Base-by-base conservation (phyloP, 495 filamentous ascomycete genomes). In the Penicillium coprophilum region DNA sequence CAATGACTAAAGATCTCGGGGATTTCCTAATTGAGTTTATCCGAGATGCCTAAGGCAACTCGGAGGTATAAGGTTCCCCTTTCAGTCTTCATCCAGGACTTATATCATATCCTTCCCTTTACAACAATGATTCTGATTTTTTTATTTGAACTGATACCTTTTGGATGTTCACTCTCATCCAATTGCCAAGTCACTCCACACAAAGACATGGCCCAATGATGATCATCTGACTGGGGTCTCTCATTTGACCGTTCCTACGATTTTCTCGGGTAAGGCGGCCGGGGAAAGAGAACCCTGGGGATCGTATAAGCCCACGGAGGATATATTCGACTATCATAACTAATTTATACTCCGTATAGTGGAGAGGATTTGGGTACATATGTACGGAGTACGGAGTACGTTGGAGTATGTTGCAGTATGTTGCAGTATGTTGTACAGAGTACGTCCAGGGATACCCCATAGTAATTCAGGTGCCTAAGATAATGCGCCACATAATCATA, bases 401-500 rank as follows among this genome's bases (percentile, higher is more conserved):
- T n/a, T n/a, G n/a, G n/a, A n/a, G 30, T 31, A 34, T 6, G 11
- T 6, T 32, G 31, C 13, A 6, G 31, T 32, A 32, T 3, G 31
- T 1, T n/a, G n/a, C n/a, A 12, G 31, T 31, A 31, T 10, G 6
- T 0, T 10, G 11, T 32, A 31, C 11, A 0, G 28, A 34, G 32
- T 2, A 24, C 5, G 23, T 24, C 23, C 23, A 24, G 2, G 2
- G 5, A 2, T 24, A 24, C 23, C 23, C 23, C 23, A 24, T 30
- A 31, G 19, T 40, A 52, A 52, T 41, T 2, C 17, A 32, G 50
- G 38, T 43, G 50, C 50, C 50, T 52, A 39, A 17, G 20, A 43
- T 17, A n/a, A 46, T 60, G 50, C 57, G 52, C 57, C 57, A 59
- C 57, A 50, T 8, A 3, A 46, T 40, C 23, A 30, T 51, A 40